Evolutionary conservation across 148 eudicot species (phyloP), one percentile per base, ranked within the genome.

Genomic region (Euryodendron excelsum): DNA sequence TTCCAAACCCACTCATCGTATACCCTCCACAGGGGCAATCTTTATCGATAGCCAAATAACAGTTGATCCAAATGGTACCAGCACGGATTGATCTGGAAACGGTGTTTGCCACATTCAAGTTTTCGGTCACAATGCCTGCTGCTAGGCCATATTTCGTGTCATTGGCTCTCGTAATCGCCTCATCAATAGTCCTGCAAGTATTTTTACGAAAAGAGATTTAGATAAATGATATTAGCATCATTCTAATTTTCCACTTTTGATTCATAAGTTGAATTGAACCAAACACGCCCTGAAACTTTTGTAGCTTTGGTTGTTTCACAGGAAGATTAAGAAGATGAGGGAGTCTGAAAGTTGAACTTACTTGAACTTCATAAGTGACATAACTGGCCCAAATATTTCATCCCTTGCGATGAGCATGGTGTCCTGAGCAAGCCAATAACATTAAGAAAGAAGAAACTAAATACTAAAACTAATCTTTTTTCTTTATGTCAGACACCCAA

Each of bases 121-220:
- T 74, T 47, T 91, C 87, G 20, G 96, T 93, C 79, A 93, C 84
- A 31, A 93, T 81, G 15, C 96, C 96, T 5, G 96, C 94, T 34
- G 89, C 98, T n/a, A 93, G 79, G 8, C 96, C 98, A 68, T 93
- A 93, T 78, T 25, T 79, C 3, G 94, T 89, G 3, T 82, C 86
- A 27, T 93, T 93, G 5, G 91, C 98, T 74, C 94, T 90, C 79
- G 82, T 39, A 18, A 93, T 93, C 27, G 85, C 98, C 69, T 93
- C 98, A 9, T 90, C 96, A 5, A 84, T 34, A 2, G 94, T 93
- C 88, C 97, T 91, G 79, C 62, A 75, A n/a, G n/a, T n/a, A n/a
- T n/a, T n/a, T n/a, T n/a, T n/a, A n/a, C n/a, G n/a, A n/a, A n/a
- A n/a, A n/a, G n/a, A n/a, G n/a, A n/a, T n/a, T n/a, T n/a, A n/a